phyloP scores from a whole-genome alignment of 768 basidiomycete genomes.

The Mycena sanguinolenta region DNA sequence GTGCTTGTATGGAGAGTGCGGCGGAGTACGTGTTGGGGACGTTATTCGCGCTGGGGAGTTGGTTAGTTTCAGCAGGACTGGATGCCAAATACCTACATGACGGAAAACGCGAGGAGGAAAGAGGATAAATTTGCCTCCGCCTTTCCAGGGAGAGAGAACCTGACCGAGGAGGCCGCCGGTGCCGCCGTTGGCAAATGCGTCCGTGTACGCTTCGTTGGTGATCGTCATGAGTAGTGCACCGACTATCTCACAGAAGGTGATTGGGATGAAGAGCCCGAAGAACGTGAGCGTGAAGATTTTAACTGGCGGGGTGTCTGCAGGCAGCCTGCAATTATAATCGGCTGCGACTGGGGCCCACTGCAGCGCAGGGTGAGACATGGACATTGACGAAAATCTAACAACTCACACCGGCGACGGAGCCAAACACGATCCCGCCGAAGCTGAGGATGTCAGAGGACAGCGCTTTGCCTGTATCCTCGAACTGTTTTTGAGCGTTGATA shows the following conservation, averaged over 20 bases:
- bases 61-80: neutral
- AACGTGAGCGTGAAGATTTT: slow-evolving; percentile 66
- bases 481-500: slow-evolving; percentile 54
- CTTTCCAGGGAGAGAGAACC: slow-evolving; percentile 59
- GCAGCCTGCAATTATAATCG: slow-evolving; percentile 67
- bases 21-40: slow-evolving; percentile 62
- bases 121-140: slow-evolving; percentile 51
- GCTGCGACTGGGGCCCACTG: slow-evolving; percentile 66
- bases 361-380: neutral
- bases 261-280: slow-evolving; percentile 64
- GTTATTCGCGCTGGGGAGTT: slow-evolving; percentile 48
- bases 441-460: slow-evolving; percentile 62
- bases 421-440: slow-evolving; percentile 68
- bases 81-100: slow-evolving; percentile 53
- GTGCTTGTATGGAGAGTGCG: slow-evolving; percentile 60
- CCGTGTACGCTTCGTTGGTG: slow-evolving; percentile 52
- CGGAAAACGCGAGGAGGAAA: slow-evolving; percentile 58
- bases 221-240: slow-evolving; percentile 59
- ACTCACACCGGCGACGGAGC: slow-evolving; percentile 55
- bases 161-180: slow-evolving; percentile 60
- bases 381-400: neutral
- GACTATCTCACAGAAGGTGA: slow-evolving; percentile 52
- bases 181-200: slow-evolving; percentile 54
- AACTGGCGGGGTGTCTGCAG: slow-evolving; percentile 55
- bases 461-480: slow-evolving; percentile 52